Percentiles rank a stretch among this genome's conserved stretches.
These are phyloP conservation scores for Peronospora belbahrii DNA, from an alignment of 352 stramenopile species.

Conservation along the genomic window DNA sequence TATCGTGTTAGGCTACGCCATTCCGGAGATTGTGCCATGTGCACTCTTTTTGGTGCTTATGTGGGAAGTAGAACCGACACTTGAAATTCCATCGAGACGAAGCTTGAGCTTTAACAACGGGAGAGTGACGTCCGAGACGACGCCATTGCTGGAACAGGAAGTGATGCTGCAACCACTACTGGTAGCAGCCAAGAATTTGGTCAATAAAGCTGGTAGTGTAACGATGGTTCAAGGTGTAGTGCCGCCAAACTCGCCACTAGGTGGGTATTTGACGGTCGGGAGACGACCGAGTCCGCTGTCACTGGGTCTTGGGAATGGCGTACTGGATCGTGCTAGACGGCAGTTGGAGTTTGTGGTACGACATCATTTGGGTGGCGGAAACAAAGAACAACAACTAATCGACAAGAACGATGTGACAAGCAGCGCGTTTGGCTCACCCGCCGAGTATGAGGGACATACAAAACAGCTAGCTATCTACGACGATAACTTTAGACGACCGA, in stretches of 20 bases:
- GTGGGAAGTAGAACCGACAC: slow-evolving; percentile 74
- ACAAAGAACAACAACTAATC: slow-evolving; percentile 8
- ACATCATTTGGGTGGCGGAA: slow-evolving; percentile 26
- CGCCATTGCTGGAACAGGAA: slow-evolving; percentile 41
- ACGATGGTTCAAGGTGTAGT: neutral
- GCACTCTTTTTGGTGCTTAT: slow-evolving; percentile 79
- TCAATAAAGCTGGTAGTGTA: neutral
- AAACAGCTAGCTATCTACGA: slow-evolving; percentile 8
- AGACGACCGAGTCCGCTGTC: slow-evolving; percentile 56
- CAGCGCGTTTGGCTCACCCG: slow-evolving; percentile 4
- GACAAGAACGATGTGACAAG: slow-evolving; percentile 3
- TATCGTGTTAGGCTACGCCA: slow-evolving; percentile 60
- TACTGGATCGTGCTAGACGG: slow-evolving; percentile 39
- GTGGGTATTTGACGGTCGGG: slow-evolving; percentile 18
- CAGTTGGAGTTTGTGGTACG: slow-evolving; percentile 33
- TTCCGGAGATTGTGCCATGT: slow-evolving; percentile 67
- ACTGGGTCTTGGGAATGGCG: slow-evolving; percentile 41
- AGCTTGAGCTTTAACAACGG: slow-evolving; percentile 40
- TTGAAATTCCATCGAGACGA: slow-evolving; percentile 49
- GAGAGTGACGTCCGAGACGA: slow-evolving; percentile 33
- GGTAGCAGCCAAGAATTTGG: slow-evolving; percentile 6
- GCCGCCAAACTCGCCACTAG: slow-evolving; percentile 10
- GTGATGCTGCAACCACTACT: slow-evolving; percentile 11
- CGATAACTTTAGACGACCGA: slow-evolving; percentile 9
- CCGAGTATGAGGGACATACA: slow-evolving; percentile 13